phyloP scores from a whole-genome alignment of 331 rosid genomes.

The Quercus lobata region DNA sequence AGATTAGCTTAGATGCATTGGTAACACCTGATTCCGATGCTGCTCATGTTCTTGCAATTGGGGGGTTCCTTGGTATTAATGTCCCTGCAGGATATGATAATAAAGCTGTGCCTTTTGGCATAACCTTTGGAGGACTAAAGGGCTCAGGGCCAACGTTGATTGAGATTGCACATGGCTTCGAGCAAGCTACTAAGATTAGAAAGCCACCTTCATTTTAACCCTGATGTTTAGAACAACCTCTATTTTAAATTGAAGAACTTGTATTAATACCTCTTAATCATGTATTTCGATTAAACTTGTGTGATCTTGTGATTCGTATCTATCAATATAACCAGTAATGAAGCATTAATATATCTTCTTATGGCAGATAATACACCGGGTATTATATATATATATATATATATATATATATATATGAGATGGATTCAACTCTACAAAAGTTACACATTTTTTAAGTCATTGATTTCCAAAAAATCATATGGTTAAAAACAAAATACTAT shows the following conservation, averaged over 20 bases:
- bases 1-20: constrained; percentile 39
- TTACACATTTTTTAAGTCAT: too few species aligned
- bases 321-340: background rate
- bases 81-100: constrained; percentile 59
- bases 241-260: background rate
- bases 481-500: too few species aligned
- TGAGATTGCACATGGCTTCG: constrained; percentile 46
- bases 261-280: background rate
- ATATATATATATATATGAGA: too few species aligned
- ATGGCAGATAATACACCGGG: background rate
- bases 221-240: background rate
- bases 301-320: too few species aligned
- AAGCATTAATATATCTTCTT: background rate
- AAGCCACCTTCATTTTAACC: constrained; percentile 21
- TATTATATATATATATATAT: too few species aligned
- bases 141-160: constrained; percentile 49
- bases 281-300: background rate
- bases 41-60: constrained; percentile 35
- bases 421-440: too few species aligned
- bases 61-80: constrained; percentile 61
- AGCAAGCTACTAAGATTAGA: constrained; percentile 35
- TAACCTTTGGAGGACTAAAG: constrained; percentile 53
- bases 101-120: constrained; percentile 49
- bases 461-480: too few species aligned
- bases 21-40: constrained; percentile 29